Base-by-base conservation (phyloP, 208 protist species). In the Lotmaria passim region DNA sequence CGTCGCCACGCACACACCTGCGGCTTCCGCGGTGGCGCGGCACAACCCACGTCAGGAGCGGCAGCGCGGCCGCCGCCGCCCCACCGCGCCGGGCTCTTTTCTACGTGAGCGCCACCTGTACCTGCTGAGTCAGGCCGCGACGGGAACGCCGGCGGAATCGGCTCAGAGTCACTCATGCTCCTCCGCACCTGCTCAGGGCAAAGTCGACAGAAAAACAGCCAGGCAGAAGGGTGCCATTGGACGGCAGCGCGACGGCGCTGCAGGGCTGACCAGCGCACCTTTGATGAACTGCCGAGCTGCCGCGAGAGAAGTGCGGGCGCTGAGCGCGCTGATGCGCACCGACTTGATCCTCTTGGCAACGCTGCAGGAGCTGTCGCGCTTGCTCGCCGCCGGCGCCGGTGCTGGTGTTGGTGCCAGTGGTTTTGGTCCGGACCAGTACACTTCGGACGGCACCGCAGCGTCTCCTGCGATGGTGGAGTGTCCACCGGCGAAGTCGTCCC, bases 331-430 rank as follows among this genome's bases (percentile, higher is more conserved):
- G 58, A 30, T 82, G 34, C 60, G 50, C 17, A 69, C 63, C 2
- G 76, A 82, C 48, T 33, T 82, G 28, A 61, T 55, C 8, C 11
- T 73, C 21, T 15, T 90, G 30, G 60, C 67, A 43, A 69, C 75
- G 24, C 73, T 90, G 36, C 85, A 90, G 46, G 73, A 72, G n/a
- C 57, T 90, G 14, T 73, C 78, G 36, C 7, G n/a, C 17, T 21
- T 39, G 7, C 55, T 56, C 30, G 36, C 41, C 10, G 24, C 21
- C 12, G 47, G 30, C 2, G 30, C 21, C n/a, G 43, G 7, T 23
- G 57, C 8, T n/a, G n/a, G n/a, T n/a, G n/a, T n/a, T n/a, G 47
- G 10, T 36, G 31, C 15, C 33, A 30, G 30, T 8, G 24, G 50
- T 36, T 10, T 5, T 30, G 50, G 30, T 31, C 19, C 44, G 38